Base-by-base conservation (phyloP, 257 asterid species). In the Solanum medicagineum region DNA sequence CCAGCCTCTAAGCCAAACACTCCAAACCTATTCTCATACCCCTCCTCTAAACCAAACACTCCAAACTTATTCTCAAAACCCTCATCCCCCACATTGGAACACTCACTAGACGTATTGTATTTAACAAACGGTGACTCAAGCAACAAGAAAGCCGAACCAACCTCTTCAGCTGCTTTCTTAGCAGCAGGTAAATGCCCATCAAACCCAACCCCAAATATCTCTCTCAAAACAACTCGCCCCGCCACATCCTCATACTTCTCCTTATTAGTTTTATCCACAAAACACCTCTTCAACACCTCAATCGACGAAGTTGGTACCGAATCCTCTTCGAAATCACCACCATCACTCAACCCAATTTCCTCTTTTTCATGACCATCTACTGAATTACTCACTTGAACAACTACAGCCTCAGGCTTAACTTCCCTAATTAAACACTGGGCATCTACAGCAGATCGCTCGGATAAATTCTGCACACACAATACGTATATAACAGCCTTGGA, bases 381-480 rank as follows among this genome's bases (percentile, higher is more conserved):
- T n/a, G 81, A 75, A 10, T 86, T 90, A 16, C 94, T 93, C 47
- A 93, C 92, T 84, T 96, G 99, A 53, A 92, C 97, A n/a, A 94
- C 91, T 56, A 96, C 99, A 7, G 99, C 98, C 42, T 96, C 98
- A 42, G 99, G 99, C 87, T 90, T 90, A 87, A 95, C 88, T 83
- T 88, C 93, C 79, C 93, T 90, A 60, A 96, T 96, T 32, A 96
- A 89, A 87, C 91, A 90, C 89, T 96, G 93, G 1, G 92, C 95
- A 89, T 96, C 99, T 65, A 81, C 74, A 86, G 95, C 93, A 20
- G 98, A 96, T 91, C 94, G 91, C 69, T 95, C 95, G 0, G 98
- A 96, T 53, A 96, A 89, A 91, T 91, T 96, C 94, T 95, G 99
- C 66, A 93, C 98, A 75, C 94, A 88, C 10, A 95, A 86, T 4